These are phyloP conservation scores for Penicillium concentricum DNA, from an alignment of 2,329 filamentous ascomycete species.

Conservation along the genomic window DNA sequence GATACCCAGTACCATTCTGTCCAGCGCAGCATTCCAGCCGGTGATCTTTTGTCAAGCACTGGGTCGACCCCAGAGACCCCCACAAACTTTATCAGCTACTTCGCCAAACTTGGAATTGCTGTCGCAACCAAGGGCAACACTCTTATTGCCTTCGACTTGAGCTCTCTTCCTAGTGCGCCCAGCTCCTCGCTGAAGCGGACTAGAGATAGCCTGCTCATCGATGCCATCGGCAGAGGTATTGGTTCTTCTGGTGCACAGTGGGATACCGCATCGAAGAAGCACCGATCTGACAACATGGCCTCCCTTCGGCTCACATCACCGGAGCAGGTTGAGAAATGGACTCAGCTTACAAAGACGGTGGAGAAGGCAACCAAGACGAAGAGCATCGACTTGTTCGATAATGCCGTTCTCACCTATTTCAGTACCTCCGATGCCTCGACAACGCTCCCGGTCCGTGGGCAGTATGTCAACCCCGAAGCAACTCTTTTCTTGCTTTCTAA, in stretches of 20 bases:
- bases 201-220: slow-evolving; percentile 42
- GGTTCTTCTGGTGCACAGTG: slow-evolving; percentile 31
- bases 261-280: slow-evolving; percentile 31
- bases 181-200: slow-evolving; percentile 39
- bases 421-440: slow-evolving; percentile 19
- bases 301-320: slow-evolving; percentile 33
- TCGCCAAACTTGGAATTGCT: slow-evolving; percentile 44
- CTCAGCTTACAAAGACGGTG: slow-evolving; percentile 30
- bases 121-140: slow-evolving; percentile 43
- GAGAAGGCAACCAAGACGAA: slow-evolving; percentile 28
- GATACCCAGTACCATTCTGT: slow-evolving; percentile 49
- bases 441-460: slow-evolving; percentile 23
- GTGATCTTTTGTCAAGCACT: slow-evolving; percentile 30
- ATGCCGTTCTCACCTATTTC: slow-evolving; percentile 33
- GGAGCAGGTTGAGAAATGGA: slow-evolving; percentile 37
- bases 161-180: slow-evolving; percentile 28
- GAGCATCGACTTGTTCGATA: slow-evolving; percentile 36
- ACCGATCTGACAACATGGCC: slow-evolving; percentile 29
- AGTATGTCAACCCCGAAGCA: slow-evolving; percentile 38
- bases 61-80: slow-evolving; percentile 23
- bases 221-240: slow-evolving; percentile 45
- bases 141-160: slow-evolving; percentile 47
- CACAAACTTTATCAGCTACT: slow-evolving; percentile 44
- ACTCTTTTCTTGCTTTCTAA: slow-evolving; percentile 40
- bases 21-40: slow-evolving; percentile 41